These are phyloP conservation scores for Globisporangium nodosum DNA, from an alignment of 352 stramenopile genomes.

Conservation along the genomic window DNA sequence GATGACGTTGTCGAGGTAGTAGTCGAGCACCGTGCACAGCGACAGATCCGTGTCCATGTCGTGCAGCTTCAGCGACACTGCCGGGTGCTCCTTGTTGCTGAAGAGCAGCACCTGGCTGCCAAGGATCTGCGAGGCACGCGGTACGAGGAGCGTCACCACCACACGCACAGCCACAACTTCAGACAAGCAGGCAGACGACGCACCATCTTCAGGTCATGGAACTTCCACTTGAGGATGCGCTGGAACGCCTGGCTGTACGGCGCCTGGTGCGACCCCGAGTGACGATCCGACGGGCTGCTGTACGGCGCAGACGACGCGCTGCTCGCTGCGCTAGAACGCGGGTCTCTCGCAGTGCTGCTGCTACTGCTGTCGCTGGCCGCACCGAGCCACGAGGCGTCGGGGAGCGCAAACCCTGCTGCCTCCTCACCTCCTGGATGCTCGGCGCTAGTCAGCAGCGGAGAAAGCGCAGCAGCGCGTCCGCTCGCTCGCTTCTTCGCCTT, in stretches of 20 bases:
- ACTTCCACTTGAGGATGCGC: slow-evolving; percentile 83
- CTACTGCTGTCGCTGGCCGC: not conserved
- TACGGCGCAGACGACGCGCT: slow-evolving; percentile 10
- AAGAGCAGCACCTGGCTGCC: slow-evolving; percentile 82
- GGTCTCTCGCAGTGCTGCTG: not conserved
- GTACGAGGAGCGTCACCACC: not conserved
- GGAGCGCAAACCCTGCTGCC: not conserved
- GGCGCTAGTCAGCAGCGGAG: not conserved
- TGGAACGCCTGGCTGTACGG: slow-evolving; percentile 42
- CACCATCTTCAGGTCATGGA: slow-evolving; percentile 85
- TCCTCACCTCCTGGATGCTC: not conserved
- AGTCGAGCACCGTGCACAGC: slow-evolving; percentile 76
- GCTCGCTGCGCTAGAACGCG: not conserved
- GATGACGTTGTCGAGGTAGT: slow-evolving; percentile 87
- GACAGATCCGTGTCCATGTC: slow-evolving; percentile 86
- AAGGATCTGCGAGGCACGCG: slow-evolving; percentile 37
- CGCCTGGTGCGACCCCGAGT: slow-evolving; percentile 11
- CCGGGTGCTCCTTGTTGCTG: slow-evolving; percentile 76
- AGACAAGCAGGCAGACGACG: not conserved
- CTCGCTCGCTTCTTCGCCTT: slow-evolving; percentile 20
- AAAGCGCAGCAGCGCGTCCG: not conserved
- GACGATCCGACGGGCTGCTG: slow-evolving; percentile 10
- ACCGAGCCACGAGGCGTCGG: not conserved
- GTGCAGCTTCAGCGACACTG: slow-evolving; percentile 78
- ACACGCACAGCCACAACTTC: not conserved